phyloP scores from a whole-genome alignment of 2,329 filamentous ascomycete species.

The Drechslerella dactyloides region DNA sequence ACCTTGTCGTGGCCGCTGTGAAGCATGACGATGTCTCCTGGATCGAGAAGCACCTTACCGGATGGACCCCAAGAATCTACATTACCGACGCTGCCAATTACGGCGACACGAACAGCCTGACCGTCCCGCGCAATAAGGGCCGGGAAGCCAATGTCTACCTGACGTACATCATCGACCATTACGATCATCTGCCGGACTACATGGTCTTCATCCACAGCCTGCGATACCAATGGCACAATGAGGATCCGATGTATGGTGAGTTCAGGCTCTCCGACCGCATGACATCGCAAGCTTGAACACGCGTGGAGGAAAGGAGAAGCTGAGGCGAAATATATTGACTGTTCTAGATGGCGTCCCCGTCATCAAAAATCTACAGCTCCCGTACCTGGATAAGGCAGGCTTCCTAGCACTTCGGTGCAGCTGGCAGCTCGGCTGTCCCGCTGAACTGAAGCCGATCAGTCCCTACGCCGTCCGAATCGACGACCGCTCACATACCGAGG shows the following conservation, averaged over 20 bases:
- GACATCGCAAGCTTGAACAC: background rate
- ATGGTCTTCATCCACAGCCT: constrained; percentile 48
- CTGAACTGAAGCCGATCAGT: constrained; percentile 58
- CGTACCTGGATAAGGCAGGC: constrained; percentile 62
- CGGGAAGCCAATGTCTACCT: constrained; percentile 70
- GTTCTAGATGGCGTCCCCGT: constrained; percentile 26
- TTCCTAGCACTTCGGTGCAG: constrained; percentile 69
- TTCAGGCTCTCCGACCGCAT: background rate
- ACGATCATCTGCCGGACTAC: constrained; percentile 60
- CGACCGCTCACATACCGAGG: constrained; percentile 43
- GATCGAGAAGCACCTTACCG: constrained; percentile 59
- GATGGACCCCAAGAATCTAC: constrained; percentile 52
- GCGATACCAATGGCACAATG: constrained; percentile 50
- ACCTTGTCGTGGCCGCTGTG: constrained; percentile 57
- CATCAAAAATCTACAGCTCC: constrained; percentile 29
- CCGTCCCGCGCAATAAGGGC: constrained; percentile 61
- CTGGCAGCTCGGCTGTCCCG: constrained; percentile 67
- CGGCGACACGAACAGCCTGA: constrained; percentile 33
- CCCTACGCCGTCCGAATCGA: constrained; percentile 59
- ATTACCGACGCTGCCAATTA: constrained; percentile 51
- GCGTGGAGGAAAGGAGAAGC: background rate
- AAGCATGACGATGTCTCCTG: constrained; percentile 58
- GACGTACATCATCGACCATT: constrained; percentile 69
- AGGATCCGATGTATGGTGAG: constrained; percentile 61
- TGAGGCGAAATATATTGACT: background rate